Conservation (phyloP, 352 stramenopile genomes). For the Saprolegnia parasitica region DNA sequence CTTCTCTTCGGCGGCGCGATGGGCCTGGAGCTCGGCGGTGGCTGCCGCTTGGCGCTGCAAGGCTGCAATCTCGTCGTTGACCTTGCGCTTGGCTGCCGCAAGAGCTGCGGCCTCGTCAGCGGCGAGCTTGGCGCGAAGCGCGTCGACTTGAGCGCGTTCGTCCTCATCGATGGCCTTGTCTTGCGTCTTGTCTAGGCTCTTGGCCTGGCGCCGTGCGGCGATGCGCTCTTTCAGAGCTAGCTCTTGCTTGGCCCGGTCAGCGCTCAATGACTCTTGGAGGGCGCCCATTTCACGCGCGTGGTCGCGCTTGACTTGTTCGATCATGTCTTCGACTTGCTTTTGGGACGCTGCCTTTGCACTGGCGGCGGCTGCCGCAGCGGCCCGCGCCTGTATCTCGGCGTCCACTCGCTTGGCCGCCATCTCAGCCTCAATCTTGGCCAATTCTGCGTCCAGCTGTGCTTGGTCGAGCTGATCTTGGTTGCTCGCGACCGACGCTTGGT, state of each 20-base stretch:
- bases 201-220: slow-evolving; percentile 35
- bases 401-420: slow-evolving; percentile 32
- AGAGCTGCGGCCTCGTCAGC: slow-evolving; percentile 17
- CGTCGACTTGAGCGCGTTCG: slow-evolving; percentile 37
- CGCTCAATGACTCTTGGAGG: slow-evolving; percentile 34
- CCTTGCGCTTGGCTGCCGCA: slow-evolving; percentile 1
- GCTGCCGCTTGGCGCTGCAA: slow-evolving; percentile 21
- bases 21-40: slow-evolving; percentile 17
- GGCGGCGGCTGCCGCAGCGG: slow-evolving; percentile 27
- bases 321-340: slow-evolving; percentile 32
- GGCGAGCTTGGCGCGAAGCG: slow-evolving; percentile 38
- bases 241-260: slow-evolving; percentile 49
- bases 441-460: slow-evolving; percentile 35
- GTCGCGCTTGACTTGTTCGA: slow-evolving; percentile 36
- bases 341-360: slow-evolving; percentile 8
- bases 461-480: slow-evolving; percentile 27
- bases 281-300: slow-evolving; percentile 36
- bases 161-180: slow-evolving; percentile 23
- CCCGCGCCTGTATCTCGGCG: slow-evolving; percentile 28
- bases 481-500: slow-evolving; percentile 29
- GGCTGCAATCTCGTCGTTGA: slow-evolving; percentile 28
- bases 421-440: slow-evolving; percentile 35
- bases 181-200: slow-evolving; percentile 32
- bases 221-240: slow-evolving; percentile 50
- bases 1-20: slow-evolving; percentile 33